These are phyloP conservation scores for Brassica cretica DNA, from an alignment of 345 rosid genomes.

Conservation along the genomic window DNA sequence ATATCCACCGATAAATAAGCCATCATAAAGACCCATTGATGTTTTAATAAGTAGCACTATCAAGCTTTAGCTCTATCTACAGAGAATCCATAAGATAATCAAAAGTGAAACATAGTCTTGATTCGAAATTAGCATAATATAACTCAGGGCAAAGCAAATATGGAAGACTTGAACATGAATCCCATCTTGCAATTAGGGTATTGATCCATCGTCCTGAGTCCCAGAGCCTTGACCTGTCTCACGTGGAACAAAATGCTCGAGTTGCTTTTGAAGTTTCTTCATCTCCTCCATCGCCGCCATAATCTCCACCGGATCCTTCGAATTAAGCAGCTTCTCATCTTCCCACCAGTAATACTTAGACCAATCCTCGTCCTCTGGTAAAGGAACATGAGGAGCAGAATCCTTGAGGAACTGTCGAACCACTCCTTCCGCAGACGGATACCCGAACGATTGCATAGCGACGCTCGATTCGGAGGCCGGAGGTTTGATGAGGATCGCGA, in stretches of 20 bases:
- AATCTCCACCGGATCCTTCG: background rate
- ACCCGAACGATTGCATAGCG: background rate
- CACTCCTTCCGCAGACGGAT: slow-evolving; percentile 13
- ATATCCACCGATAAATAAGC: slow-evolving; percentile 34
- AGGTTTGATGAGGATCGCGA: slow-evolving; percentile 7
- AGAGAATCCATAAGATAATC: background rate
- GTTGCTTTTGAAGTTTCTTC: background rate
- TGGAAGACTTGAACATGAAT: background rate
- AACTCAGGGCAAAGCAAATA: background rate
- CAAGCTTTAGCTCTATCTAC: background rate
- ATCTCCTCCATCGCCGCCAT: background rate
- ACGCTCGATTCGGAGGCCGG: background rate
- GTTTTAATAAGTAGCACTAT: no score
- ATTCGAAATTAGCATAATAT: background rate
- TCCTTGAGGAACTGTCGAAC: slow-evolving; percentile 1
- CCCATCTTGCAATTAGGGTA: slow-evolving; percentile 5
- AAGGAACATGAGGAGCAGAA: background rate
- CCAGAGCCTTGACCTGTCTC: background rate
- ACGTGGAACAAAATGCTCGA: background rate
- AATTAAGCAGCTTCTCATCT: background rate
- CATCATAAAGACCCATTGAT: no score
- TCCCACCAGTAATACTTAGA: slow-evolving; percentile 18
- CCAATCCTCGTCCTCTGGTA: background rate
- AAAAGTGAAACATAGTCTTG: background rate
- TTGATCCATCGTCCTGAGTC: background rate